These are phyloP conservation scores for Hericium rajendrae DNA, from an alignment of 768 basidiomycete genomes.

Conservation along the genomic window DNA sequence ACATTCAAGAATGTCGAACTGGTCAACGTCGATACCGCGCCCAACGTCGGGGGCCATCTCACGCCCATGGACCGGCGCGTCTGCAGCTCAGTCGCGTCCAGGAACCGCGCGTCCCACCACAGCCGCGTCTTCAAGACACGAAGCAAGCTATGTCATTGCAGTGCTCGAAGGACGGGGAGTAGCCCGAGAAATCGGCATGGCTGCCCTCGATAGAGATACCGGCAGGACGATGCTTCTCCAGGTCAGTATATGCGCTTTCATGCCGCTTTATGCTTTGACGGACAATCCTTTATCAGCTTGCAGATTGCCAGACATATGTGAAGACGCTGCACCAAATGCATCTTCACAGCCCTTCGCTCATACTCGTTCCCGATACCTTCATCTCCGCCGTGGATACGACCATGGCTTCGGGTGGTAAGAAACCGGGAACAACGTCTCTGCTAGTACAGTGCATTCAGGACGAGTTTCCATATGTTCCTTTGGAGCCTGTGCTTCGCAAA, in stretches of 20 bases:
- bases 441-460: constrained; percentile 66
- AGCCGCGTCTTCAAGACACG: constrained; percentile 45
- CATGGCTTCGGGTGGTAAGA: constrained; percentile 33
- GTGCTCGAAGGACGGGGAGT: constrained; percentile 71
- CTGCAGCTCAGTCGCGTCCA: constrained; percentile 42
- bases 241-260: constrained; percentile 28
- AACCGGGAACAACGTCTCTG: constrained; percentile 40
- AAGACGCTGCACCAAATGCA: constrained; percentile 85
- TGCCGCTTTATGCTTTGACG: not conserved
- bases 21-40: too few relatives aligned
- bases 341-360: constrained; percentile 55
- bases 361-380: constrained; percentile 81
- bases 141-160: constrained; percentile 57
- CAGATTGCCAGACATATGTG: constrained; percentile 82
- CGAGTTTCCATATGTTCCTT: constrained; percentile 56
- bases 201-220: constrained; percentile 73
- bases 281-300: constrained; percentile 37
- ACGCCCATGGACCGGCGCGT: constrained; percentile 48
- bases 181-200: constrained; percentile 79
- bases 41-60: constrained; percentile 1
- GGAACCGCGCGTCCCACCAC: constrained; percentile 55
- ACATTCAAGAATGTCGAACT: too few relatives aligned
- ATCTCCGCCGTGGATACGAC: constrained; percentile 47
- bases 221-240: constrained; percentile 72
- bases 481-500: constrained; percentile 66